phyloP scores from a whole-genome alignment of 2,329 filamentous ascomycete species.

The Madurella mycetomatis region DNA sequence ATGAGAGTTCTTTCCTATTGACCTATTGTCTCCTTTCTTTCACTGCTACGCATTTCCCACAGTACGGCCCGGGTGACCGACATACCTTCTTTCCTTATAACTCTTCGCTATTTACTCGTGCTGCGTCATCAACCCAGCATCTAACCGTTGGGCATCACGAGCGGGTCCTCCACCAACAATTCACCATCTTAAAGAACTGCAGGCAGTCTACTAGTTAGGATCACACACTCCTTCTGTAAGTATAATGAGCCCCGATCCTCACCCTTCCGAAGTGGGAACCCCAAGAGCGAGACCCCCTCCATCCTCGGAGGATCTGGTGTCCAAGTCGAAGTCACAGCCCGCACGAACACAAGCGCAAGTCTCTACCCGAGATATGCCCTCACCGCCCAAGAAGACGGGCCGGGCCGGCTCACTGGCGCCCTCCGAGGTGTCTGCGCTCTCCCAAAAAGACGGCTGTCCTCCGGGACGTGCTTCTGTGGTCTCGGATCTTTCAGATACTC shows the following conservation, averaged over 20 bases:
- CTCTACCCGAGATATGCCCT: background rate
- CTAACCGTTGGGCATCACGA: slow-evolving; percentile 6
- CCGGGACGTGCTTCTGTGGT: background rate
- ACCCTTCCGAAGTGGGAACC: background rate
- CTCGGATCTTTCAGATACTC: background rate
- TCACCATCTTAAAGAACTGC: slow-evolving; percentile 11
- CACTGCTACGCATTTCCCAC: slow-evolving; percentile 6
- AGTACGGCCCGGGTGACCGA: slow-evolving; percentile 9
- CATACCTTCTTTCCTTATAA: slow-evolving; percentile 3
- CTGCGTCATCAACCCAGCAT: slow-evolving; percentile 3
- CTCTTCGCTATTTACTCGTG: background rate
- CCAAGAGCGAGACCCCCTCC: background rate
- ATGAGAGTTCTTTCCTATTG: slow-evolving; percentile 22
- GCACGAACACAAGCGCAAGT: background rate
- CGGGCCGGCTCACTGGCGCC: background rate
- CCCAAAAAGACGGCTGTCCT: background rate
- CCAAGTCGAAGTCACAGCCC: too few relatives aligned
- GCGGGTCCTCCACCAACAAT: slow-evolving; percentile 9
- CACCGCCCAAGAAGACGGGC: background rate
- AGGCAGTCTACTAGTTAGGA: slow-evolving; percentile 15
- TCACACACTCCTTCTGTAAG: slow-evolving; percentile 17
- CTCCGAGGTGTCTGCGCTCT: background rate
- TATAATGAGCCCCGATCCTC: background rate
- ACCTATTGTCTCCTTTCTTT: slow-evolving; percentile 17
- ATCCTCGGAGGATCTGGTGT: too few relatives aligned